Evolutionary conservation across 345 rosid species (phyloP).

Genomic region (Heritiera fomes): DNA sequence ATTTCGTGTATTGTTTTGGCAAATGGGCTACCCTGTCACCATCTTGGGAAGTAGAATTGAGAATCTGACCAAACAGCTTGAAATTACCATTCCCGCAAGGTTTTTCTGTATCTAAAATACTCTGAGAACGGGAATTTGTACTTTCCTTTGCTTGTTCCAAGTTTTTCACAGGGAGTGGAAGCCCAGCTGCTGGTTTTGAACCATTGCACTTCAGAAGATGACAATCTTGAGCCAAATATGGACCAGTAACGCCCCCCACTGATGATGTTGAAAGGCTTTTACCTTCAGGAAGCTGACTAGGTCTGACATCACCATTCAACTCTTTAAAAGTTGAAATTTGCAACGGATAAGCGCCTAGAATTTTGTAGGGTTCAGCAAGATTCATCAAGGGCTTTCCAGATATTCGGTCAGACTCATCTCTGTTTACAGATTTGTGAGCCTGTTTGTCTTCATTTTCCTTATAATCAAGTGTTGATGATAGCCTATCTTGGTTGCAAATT

Average conservation of each 20-base stretch:
- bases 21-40: slow-evolving; percentile 35
- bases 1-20: slow-evolving; percentile 37
- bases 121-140: slow-evolving; percentile 37
- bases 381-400: slow-evolving; percentile 33
- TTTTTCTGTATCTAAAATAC: slow-evolving; percentile 50
- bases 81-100: slow-evolving; percentile 66
- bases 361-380: slow-evolving; percentile 37
- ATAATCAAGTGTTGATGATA: slow-evolving; percentile 32
- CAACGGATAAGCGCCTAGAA: slow-evolving; percentile 44
- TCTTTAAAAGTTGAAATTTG: slow-evolving; percentile 45
- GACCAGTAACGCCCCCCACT: slow-evolving; percentile 23
- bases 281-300: slow-evolving; percentile 41
- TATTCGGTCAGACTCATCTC: slow-evolving; percentile 27
- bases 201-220: slow-evolving; percentile 57
- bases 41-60: slow-evolving; percentile 44
- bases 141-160: slow-evolving; percentile 39
- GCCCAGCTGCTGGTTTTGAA: slow-evolving; percentile 39
- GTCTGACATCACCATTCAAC: slow-evolving; percentile 45
- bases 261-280: slow-evolving; percentile 30
- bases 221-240: slow-evolving; percentile 37
- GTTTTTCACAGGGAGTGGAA: slow-evolving; percentile 36
- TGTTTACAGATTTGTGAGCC: slow-evolving; percentile 25
- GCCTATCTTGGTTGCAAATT: slow-evolving; percentile 36
- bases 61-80: slow-evolving; percentile 81
- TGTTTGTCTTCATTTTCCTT: slow-evolving; percentile 28